Conservation (phyloP, 768 basidiomycete genomes). For the Tulasnella sp. region DNA sequence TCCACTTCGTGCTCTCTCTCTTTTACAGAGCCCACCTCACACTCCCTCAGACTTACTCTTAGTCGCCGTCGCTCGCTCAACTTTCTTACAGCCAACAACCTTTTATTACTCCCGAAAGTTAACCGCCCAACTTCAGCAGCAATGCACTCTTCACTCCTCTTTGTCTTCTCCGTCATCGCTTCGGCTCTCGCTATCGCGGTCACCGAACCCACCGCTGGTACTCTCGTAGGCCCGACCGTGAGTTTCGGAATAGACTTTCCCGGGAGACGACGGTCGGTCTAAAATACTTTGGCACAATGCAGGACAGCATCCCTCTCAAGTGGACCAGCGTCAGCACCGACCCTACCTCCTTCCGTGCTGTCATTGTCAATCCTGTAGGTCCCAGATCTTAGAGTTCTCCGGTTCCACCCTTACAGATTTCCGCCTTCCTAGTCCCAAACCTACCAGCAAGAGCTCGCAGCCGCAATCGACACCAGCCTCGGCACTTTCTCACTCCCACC, state of each 20-base stretch:
- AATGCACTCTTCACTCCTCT: slow-evolving; percentile 22
- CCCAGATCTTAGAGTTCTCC: background rate
- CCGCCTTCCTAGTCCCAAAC: background rate
- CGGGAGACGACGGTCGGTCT: background rate
- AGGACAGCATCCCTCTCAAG: slow-evolving; percentile 17
- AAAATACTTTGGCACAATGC: background rate
- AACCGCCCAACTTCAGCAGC: background rate
- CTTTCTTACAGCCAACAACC: background rate
- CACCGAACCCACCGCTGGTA: slow-evolving; percentile 10
- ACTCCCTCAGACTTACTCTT: slow-evolving; percentile 7
- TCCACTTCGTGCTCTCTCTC: background rate
- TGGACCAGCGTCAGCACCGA: slow-evolving; percentile 26
- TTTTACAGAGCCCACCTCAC: background rate
- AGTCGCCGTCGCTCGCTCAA: slow-evolving; percentile 13
- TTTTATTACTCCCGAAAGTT: background rate
- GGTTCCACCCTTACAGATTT: background rate
- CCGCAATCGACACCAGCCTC: background rate
- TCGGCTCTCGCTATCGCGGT: slow-evolving; percentile 12
- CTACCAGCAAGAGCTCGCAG: slow-evolving; percentile 13
- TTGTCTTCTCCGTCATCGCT: slow-evolving; percentile 18
- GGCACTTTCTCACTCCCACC: background rate
- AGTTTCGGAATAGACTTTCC: background rate
- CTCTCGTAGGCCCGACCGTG: background rate
- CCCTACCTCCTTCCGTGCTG: slow-evolving; percentile 19
- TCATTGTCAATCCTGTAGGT: slow-evolving; percentile 22